Percentiles rank a stretch among this genome's conserved stretches.
phyloP scores from a whole-genome alignment of 257 asterid species.

The Lithospermum erythrorhizon region DNA sequence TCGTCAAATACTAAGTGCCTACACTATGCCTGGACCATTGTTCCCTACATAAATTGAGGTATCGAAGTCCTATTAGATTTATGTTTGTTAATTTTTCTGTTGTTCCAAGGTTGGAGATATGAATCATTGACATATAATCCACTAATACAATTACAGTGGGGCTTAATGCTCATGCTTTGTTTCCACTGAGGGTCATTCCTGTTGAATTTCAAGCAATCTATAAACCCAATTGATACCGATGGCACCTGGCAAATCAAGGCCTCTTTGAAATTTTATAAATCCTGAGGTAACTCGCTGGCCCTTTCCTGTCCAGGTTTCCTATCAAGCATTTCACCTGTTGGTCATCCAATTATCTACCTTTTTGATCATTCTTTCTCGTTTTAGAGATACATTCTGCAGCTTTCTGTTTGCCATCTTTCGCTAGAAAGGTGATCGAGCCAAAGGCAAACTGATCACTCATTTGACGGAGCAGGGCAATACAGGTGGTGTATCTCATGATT shows the following conservation, averaged over 20 bases:
- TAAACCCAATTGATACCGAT: conserved; percentile 54
- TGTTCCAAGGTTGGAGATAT: neutral
- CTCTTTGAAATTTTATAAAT: conserved; percentile 75
- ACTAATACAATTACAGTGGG: conserved; percentile 34
- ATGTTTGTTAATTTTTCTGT: neutral
- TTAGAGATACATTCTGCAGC: conserved; percentile 92
- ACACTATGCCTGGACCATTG: conserved; percentile 96
- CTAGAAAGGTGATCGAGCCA: conserved; percentile 69
- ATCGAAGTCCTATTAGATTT: conserved; percentile 7
- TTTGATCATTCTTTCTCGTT: neutral
- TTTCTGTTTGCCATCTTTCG: conserved; percentile 88
- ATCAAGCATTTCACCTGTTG: neutral
- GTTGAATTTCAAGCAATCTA: conserved; percentile 68
- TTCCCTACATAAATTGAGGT: conserved; percentile 98
- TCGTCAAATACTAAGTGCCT: conserved; percentile 90
- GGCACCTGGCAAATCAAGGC: conserved; percentile 29
- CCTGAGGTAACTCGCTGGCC: conserved; percentile 60
- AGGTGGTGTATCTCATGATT: neutral
- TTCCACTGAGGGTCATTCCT: conserved; percentile 64
- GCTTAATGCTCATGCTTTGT: conserved; percentile 91
- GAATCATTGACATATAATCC: neutral
- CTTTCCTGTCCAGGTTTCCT: no score
- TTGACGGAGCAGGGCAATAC: conserved; percentile 6
- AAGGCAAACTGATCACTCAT: conserved; percentile 27
- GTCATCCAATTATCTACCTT: neutral